Evolutionary conservation across 441 rosid genomes (phyloP).

Genomic region (Hypseocharis bilobata): DNA sequence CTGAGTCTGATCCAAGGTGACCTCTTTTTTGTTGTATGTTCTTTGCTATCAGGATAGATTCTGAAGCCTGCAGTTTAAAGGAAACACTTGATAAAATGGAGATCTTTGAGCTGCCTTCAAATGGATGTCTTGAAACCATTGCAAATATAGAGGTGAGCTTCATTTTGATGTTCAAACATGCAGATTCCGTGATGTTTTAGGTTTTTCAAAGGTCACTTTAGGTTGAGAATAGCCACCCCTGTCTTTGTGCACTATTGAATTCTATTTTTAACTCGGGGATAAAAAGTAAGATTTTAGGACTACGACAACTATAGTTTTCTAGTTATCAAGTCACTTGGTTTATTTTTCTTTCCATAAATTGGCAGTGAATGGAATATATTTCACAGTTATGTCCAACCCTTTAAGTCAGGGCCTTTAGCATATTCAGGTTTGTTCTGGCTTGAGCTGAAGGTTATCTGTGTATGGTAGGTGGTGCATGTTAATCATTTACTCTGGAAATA

Average conservation of each 20-base stretch:
- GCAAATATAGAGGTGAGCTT: slow-evolving; percentile 44
- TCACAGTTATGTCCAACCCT: not conserved
- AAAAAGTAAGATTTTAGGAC: not conserved
- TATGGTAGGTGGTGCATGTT: not conserved
- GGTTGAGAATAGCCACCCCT: not conserved
- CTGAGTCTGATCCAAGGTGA: not conserved
- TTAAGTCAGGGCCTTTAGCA: not conserved
- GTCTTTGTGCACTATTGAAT: too few species aligned
- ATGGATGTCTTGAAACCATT: slow-evolving; percentile 30
- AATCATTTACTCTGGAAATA: not conserved
- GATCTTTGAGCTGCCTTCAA: slow-evolving; percentile 27
- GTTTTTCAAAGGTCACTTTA: not conserved
- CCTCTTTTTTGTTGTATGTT: slow-evolving; percentile 22
- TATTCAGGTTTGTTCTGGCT: not conserved
- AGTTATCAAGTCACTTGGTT: not conserved
- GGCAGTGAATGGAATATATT: not conserved
- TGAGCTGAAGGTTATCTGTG: not conserved
- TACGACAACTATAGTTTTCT: not conserved
- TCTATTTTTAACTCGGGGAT: too few species aligned
- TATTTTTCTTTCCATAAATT: not conserved
- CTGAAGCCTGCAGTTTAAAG: slow-evolving; percentile 53
- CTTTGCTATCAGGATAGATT: slow-evolving; percentile 78
- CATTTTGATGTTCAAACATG: slow-evolving; percentile 11
- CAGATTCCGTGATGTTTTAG: not conserved
- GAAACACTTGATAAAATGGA: slow-evolving; percentile 52